phyloP scores from a whole-genome alignment of 2,329 filamentous ascomycete species.

The Didymella glomerata region DNA sequence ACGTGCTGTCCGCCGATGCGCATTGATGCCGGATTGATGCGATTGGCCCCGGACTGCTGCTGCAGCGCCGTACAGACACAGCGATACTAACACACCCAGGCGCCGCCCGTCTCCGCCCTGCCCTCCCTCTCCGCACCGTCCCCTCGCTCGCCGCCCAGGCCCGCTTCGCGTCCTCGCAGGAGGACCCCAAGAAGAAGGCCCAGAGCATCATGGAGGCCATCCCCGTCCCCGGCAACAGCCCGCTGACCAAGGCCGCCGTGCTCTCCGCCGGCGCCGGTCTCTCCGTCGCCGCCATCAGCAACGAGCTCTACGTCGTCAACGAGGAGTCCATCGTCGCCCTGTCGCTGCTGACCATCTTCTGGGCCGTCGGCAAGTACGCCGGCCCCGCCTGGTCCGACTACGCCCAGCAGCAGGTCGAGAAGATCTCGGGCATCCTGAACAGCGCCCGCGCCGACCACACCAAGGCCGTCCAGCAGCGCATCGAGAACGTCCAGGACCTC shows the following conservation, averaged over 20 bases:
- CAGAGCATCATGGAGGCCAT: conserved; percentile 93
- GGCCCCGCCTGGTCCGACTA: conserved; percentile 92
- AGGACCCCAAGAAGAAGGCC: conserved; percentile 96
- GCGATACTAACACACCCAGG: conserved; percentile 61
- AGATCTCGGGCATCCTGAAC: conserved; percentile 96
- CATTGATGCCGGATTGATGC: conserved; percentile 32
- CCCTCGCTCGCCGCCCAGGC: conserved; percentile 76
- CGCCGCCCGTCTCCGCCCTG: conserved; percentile 84
- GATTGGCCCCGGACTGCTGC: conserved; percentile 51
- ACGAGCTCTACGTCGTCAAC: conserved; percentile 99
- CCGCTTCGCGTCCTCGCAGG: conserved; percentile 77
- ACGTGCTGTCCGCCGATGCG: conserved; percentile 59
- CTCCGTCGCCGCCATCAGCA: conserved; percentile 95
- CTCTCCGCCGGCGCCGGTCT: conserved; percentile 91
- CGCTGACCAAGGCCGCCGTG: conserved; percentile 95
- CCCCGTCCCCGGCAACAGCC: conserved; percentile 88
- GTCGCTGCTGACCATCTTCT: conserved; percentile 93
- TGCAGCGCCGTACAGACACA: background rate
- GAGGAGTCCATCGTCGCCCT: conserved; percentile 96
- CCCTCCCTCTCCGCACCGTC: conserved; percentile 76
- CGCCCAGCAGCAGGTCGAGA: conserved; percentile 86
- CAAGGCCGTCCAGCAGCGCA: conserved; percentile 91
- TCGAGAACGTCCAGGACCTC: conserved; percentile 94
- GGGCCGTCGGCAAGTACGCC: conserved; percentile 88
- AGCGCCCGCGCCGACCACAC: conserved; percentile 93